These are phyloP conservation scores for Zymoseptoria ardabiliae DNA, from an alignment of 2,329 filamentous ascomycete genomes.

Conservation along the genomic window DNA sequence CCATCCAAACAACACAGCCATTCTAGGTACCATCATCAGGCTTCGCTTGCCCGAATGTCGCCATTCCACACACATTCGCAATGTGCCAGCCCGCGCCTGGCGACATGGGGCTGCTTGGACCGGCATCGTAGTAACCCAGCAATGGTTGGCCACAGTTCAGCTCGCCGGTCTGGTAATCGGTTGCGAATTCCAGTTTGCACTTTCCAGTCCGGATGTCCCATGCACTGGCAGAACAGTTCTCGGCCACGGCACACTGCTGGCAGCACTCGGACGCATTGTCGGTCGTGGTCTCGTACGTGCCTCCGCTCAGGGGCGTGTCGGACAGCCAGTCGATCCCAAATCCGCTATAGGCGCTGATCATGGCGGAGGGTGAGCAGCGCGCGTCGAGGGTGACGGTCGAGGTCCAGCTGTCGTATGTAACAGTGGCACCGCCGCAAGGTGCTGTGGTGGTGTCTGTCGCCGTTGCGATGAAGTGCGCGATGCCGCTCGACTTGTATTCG, in stretches of 20 bases:
- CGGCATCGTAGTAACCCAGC: conserved; percentile 23
- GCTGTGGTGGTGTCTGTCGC: conserved; percentile 17
- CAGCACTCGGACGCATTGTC: conserved; percentile 25
- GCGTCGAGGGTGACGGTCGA: conserved; percentile 23
- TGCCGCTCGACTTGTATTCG: conserved; percentile 24
- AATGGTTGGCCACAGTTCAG: conserved; percentile 25
- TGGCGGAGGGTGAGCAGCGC: conserved; percentile 26
- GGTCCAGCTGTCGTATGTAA: conserved; percentile 13
- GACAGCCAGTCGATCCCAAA: conserved; percentile 24
- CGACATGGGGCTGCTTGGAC: conserved; percentile 26
- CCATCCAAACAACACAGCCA: neutral
- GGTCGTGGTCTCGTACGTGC: conserved; percentile 23
- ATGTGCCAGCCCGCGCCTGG: conserved; percentile 26
- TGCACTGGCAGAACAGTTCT: conserved; percentile 22
- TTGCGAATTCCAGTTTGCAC: conserved; percentile 26
- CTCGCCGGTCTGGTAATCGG: conserved; percentile 16
- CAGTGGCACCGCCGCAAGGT: conserved; percentile 19
- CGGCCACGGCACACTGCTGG: conserved; percentile 26
- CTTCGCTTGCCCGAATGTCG: conserved; percentile 19
- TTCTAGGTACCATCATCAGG: conserved; percentile 27
- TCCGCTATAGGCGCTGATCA: conserved; percentile 21
- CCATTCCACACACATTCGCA: conserved; percentile 23
- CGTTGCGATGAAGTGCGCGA: conserved; percentile 25
- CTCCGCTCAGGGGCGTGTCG: conserved; percentile 21
- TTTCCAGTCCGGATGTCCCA: conserved; percentile 24